Percentiles rank a stretch among this genome's conserved stretches.
Conservation (phyloP, 768 basidiomycete species). For the Hebeloma cylindrosporum region DNA sequence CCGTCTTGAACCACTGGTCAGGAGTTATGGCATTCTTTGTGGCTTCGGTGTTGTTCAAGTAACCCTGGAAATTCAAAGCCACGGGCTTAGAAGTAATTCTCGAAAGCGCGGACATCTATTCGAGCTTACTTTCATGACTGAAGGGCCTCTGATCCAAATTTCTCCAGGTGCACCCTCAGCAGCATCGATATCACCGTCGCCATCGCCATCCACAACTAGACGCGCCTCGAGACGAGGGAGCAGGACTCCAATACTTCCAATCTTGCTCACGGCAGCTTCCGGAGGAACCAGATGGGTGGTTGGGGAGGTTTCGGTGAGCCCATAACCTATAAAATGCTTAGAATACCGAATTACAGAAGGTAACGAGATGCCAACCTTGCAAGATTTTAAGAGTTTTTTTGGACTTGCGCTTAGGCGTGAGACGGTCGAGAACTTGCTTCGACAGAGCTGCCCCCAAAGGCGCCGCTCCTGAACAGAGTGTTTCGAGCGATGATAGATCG, state of each 20-base stretch:
- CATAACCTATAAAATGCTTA: slow-evolving; percentile 49
- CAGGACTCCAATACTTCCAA: slow-evolving; percentile 68
- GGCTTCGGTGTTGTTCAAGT: slow-evolving; percentile 69
- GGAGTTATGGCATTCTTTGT: slow-evolving; percentile 67
- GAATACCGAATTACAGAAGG: not conserved
- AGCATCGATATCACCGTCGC: slow-evolving; percentile 47
- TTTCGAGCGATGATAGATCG: slow-evolving; percentile 57
- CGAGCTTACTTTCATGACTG: slow-evolving; percentile 68
- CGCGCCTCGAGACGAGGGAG: slow-evolving; percentile 77
- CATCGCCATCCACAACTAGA: slow-evolving; percentile 63
- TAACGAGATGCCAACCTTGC: slow-evolving; percentile 43
- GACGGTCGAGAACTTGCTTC: slow-evolving; percentile 40
- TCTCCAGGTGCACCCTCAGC: slow-evolving; percentile 66
- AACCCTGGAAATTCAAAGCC: slow-evolving; percentile 48
- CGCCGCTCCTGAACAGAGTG: slow-evolving; percentile 76
- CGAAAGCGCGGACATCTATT: not conserved
- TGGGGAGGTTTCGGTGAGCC: slow-evolving; percentile 83
- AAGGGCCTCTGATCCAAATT: slow-evolving; percentile 78
- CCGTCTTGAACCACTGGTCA: slow-evolving; percentile 87
- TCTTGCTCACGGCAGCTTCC: slow-evolving; percentile 43
- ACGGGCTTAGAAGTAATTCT: not conserved
- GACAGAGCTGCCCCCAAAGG: slow-evolving; percentile 70
- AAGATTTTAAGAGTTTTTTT: slow-evolving; percentile 42
- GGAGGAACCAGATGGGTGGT: slow-evolving; percentile 57
- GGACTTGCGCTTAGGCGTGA: slow-evolving; percentile 37